phyloP scores from a whole-genome alignment of 2,329 filamentous ascomycete genomes.

The Samsoniella hepiali region DNA sequence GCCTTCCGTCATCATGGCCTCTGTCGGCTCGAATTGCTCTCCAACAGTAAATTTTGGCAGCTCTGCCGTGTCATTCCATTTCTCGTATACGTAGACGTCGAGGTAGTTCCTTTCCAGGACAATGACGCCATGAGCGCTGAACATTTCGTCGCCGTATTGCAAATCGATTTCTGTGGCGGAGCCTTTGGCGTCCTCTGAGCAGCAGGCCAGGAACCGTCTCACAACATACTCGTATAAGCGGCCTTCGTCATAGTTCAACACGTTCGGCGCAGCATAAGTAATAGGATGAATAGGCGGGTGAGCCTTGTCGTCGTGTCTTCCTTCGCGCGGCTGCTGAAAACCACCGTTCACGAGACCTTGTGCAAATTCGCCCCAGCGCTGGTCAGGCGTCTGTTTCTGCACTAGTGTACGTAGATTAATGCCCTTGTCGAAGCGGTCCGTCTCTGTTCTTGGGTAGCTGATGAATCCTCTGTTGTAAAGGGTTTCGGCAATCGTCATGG shows the following conservation, averaged over 20 bases:
- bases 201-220: slow-evolving; percentile 90
- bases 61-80: slow-evolving; percentile 84
- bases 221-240: slow-evolving; percentile 90
- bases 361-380: slow-evolving; percentile 77
- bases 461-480: slow-evolving; percentile 95
- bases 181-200: slow-evolving; percentile 88
- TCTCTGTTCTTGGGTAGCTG: slow-evolving; percentile 96
- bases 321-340: slow-evolving; percentile 78
- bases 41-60: slow-evolving; percentile 76
- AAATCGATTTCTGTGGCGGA: slow-evolving; percentile 82
- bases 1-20: slow-evolving; percentile 87
- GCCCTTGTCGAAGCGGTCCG: slow-evolving; percentile 86
- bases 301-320: slow-evolving; percentile 89
- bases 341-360: slow-evolving; percentile 69
- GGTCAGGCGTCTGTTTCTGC: slow-evolving; percentile 76
- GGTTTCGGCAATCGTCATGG: slow-evolving; percentile 83
- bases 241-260: slow-evolving; percentile 64
- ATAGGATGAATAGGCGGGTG: slow-evolving; percentile 97
- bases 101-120: slow-evolving; percentile 90
- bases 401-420: slow-evolving; percentile 81
- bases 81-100: slow-evolving; percentile 94
- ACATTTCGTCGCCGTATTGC: slow-evolving; percentile 76
- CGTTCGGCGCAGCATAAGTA: slow-evolving; percentile 68
- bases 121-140: slow-evolving; percentile 77
- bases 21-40: slow-evolving; percentile 81